phyloP scores from a whole-genome alignment of 2,329 filamentous ascomycete species.

The Cercospora sp. region DNA sequence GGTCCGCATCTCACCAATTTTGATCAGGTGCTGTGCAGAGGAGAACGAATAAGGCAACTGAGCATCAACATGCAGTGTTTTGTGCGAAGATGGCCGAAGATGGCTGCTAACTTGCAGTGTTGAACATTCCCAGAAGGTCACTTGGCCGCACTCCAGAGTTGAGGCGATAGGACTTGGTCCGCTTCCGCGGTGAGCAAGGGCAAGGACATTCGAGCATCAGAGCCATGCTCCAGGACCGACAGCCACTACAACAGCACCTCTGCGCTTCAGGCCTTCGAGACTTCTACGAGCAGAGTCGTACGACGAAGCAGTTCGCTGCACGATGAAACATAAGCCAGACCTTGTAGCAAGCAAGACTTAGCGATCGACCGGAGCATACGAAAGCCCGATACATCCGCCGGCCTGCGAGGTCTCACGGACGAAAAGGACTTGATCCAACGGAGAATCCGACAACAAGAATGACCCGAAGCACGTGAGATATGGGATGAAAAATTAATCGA shows the following conservation, averaged over 20 bases:
- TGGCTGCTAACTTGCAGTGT: background rate
- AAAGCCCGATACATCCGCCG: background rate
- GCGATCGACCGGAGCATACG: background rate
- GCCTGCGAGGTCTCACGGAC: background rate
- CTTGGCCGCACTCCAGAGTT: too few species aligned
- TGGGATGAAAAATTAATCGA: background rate
- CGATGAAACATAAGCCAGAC: background rate
- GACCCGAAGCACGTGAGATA: background rate
- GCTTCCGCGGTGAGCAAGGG: background rate
- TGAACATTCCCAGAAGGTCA: background rate
- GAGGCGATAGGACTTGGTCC: background rate
- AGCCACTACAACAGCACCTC: background rate
- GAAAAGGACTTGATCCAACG: background rate
- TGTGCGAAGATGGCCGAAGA: background rate
- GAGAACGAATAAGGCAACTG: background rate
- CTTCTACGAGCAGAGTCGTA: background rate
- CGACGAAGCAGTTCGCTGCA: background rate
- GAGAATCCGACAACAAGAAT: background rate
- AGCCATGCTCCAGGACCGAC: background rate
- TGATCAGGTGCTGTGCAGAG: background rate
- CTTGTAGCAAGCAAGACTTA: background rate
- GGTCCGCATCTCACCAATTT: background rate
- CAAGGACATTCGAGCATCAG: background rate
- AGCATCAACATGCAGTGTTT: background rate
- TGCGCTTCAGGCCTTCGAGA: background rate